Conservation (phyloP, 1,284 basidiomycete species). For the Rhizopogon hawkerae region DNA sequence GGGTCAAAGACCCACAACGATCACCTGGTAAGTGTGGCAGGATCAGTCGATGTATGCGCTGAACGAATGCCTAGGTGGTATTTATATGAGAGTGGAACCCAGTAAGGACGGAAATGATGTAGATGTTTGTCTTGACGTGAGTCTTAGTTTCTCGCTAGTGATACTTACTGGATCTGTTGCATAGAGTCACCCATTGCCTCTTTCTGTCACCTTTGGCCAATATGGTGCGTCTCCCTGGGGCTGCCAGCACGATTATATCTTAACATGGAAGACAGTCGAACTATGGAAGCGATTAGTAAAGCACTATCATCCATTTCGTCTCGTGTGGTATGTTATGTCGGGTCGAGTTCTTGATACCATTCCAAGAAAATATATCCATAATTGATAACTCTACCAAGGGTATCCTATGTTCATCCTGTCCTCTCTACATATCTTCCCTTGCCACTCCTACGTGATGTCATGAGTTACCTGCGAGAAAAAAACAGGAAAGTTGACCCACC, state of each 20-base stretch:
- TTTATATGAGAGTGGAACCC: slow-evolving; percentile 21
- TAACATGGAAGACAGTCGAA: slow-evolving; percentile 12
- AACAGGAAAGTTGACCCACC: slow-evolving; percentile 25
- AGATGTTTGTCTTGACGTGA: slow-evolving; percentile 20
- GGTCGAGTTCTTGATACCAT: slow-evolving; percentile 25
- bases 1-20: slow-evolving; percentile 79
- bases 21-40: slow-evolving; percentile 56
- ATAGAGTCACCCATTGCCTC: slow-evolving; percentile 32
- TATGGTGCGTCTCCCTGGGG: slow-evolving; percentile 26
- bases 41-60: neutral
- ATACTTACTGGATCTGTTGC: slow-evolving; percentile 2
- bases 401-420: slow-evolving; percentile 11
- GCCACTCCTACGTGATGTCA: slow-evolving; percentile 15
- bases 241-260: slow-evolving; percentile 2
- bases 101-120: slow-evolving; percentile 5
- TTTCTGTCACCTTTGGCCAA: slow-evolving; percentile 30
- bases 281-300: slow-evolving; percentile 25
- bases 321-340: slow-evolving; percentile 21
- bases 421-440: slow-evolving; percentile 24
- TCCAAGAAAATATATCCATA: slow-evolving; percentile 16
- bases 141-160: neutral
- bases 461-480: neutral
- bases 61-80: slow-evolving; percentile 23
- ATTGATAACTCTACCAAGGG: slow-evolving; percentile 3
- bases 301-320: slow-evolving; percentile 27